phyloP scores from a whole-genome alignment of 2,329 filamentous ascomycete species.

The Cladosporium oxysporum region DNA sequence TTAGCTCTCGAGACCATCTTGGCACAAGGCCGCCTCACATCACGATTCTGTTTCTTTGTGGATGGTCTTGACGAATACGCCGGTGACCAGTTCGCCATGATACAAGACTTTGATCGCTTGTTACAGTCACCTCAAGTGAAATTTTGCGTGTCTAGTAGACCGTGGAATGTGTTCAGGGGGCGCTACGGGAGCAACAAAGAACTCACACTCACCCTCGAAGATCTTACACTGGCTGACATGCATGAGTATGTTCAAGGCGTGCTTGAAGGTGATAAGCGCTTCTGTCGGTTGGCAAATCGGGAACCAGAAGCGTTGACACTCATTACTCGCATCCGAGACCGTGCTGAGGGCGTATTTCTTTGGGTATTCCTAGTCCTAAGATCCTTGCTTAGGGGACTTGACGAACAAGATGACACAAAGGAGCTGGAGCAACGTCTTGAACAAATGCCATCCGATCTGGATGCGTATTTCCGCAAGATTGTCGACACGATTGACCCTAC shows the following conservation, averaged over 20 bases:
- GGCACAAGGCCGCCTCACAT: no score
- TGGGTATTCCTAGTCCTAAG: slow-evolving; percentile 35
- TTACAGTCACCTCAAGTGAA: slow-evolving; percentile 5
- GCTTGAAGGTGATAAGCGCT: slow-evolving; percentile 18
- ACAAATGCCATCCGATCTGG: neutral
- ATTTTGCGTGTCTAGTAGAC: slow-evolving; percentile 20
- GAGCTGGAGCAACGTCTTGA: neutral
- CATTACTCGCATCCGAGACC: slow-evolving; percentile 23
- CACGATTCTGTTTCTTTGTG: neutral
- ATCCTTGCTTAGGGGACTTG: slow-evolving; percentile 19
- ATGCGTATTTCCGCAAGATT: neutral
- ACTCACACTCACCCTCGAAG: neutral
- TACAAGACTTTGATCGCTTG: neutral
- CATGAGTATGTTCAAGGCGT: slow-evolving; percentile 25
- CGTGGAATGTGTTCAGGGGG: slow-evolving; percentile 17
- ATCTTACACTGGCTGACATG: slow-evolving; percentile 18
- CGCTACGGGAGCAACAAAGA: neutral
- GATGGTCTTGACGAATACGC: neutral
- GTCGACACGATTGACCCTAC: neutral
- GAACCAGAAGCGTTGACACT: slow-evolving; percentile 19
- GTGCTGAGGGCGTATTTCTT: slow-evolving; percentile 33
- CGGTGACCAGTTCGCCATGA: neutral
- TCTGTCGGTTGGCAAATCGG: slow-evolving; percentile 17
- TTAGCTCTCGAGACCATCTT: no score
- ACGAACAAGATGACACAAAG: neutral